Evolutionary conservation across 768 basidiomycete species (phyloP).

Genomic region (Tremella mesenterica): DNA sequence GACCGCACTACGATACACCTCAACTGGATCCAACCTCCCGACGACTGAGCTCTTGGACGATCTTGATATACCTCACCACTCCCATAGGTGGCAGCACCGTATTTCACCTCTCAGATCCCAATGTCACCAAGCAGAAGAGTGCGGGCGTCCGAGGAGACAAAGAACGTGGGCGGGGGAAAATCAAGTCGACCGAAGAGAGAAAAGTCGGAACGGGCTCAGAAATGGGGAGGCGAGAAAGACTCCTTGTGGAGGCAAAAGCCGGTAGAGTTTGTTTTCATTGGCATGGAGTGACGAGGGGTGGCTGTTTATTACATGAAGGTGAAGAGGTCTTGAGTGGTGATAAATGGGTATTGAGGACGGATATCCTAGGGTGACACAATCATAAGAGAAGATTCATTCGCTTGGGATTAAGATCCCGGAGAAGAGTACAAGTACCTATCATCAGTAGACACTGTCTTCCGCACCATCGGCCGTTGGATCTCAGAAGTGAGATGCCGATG

Average conservation of each 20-base stretch:
- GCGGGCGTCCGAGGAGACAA: too few species aligned
- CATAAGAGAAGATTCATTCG: too few species aligned
- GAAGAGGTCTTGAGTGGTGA: conserved; percentile 23
- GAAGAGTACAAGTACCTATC: too few species aligned
- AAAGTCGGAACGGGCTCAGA: neutral
- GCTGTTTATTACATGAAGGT: conserved; percentile 33
- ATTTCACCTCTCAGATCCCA: conserved; percentile 9
- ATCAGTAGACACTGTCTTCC: too few species aligned
- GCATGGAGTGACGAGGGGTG: conserved; percentile 24
- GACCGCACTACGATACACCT: conserved; percentile 22
- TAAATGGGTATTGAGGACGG: conserved; percentile 36
- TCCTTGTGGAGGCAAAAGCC: conserved; percentile 17
- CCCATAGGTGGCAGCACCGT: conserved; percentile 24
- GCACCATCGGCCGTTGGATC: too few species aligned
- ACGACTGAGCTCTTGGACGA: conserved; percentile 21
- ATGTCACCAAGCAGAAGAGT: conserved; percentile 4
- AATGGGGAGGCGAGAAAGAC: neutral
- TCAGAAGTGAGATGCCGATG: too few species aligned
- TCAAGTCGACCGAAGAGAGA: neutral
- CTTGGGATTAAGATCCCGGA: too few species aligned
- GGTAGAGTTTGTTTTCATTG: conserved; percentile 30
- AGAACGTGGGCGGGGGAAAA: too few species aligned
- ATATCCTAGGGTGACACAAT: conserved; percentile 27
- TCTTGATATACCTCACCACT: conserved; percentile 18
- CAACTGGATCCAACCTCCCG: conserved; percentile 5